These are phyloP conservation scores for Nicotiana paniculata DNA, from an alignment of 257 asterid genomes.

Conservation along the genomic window DNA sequence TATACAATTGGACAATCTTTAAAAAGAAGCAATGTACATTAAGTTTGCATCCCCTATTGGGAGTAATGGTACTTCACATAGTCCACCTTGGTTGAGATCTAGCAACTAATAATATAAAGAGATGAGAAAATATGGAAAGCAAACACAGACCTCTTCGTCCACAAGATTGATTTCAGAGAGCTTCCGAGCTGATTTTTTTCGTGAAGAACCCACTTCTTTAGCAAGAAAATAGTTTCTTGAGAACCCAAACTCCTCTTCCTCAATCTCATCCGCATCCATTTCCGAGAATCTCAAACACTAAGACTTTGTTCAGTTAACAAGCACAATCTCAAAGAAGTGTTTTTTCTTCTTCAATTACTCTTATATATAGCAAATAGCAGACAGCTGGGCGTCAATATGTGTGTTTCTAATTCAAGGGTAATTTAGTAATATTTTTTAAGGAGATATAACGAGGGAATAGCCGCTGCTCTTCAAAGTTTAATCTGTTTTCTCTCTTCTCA, in stretches of 20 bases:
- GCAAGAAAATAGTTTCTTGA: constrained; percentile 85
- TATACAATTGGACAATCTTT: neutral
- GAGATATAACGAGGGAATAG: too few species aligned
- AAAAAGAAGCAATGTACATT: too few species aligned
- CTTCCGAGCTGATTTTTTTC: constrained; percentile 62
- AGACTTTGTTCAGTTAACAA: neutral
- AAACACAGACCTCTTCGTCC: constrained; percentile 63
- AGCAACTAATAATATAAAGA: neutral
- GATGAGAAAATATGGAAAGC: neutral
- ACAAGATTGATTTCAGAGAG: constrained; percentile 59
- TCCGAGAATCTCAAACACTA: constrained; percentile 23
- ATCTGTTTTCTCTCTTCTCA: too few species aligned
- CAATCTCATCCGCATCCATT: constrained; percentile 49
- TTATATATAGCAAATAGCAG: too few species aligned
- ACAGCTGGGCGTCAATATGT: too few species aligned
- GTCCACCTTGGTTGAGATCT: neutral
- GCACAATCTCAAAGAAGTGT: neutral
- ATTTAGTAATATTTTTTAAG: too few species aligned
- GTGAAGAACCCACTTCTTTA: constrained; percentile 63
- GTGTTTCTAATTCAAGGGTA: too few species aligned
- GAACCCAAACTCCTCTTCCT: constrained; percentile 83
- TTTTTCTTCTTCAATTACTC: too few species aligned
- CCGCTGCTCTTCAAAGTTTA: too few species aligned
- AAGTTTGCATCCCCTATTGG: neutral
- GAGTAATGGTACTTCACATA: neutral